Base-by-base conservation (phyloP, 768 basidiomycete species). In the Macrocybe gigantea region DNA sequence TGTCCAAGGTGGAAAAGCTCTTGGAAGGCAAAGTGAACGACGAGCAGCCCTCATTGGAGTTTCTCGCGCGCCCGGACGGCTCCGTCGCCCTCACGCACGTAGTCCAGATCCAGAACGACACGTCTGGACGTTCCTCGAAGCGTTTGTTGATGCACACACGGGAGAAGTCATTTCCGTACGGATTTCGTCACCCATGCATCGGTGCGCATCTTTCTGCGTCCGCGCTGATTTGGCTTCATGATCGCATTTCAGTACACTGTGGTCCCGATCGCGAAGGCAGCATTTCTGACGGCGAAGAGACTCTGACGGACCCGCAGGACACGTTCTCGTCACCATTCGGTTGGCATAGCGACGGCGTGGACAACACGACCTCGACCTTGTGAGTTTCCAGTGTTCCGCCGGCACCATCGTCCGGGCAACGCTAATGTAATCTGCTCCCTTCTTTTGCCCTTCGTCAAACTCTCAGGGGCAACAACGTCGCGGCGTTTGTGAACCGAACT, bases 101-200 rank as follows among this genome's bases (percentile, higher is more conserved):
- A n/a, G 53, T 70, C 8, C 67, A 71, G 38, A 61, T 71, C 15
- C 59, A 60, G 41, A 68, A 69, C 49, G 54, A 62, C 9, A 50
- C 53, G 1, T 55, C 58, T 4, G 60, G 75, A 39, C 72, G 6
- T 83, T 75, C 74, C 73, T 69, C 53, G 77, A 83, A 59, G 80
- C 77, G 0, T 79, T 77, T 49, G 71, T 83, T 39, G 80, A 82
- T 53, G 80, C 77, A 5, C 73, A 75, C 51, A 64, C 72, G 12
- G 75, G 75, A n/a, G 73, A 75, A 31, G 55, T 82, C 33, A 57
- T 78, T 30, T 66, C 71, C 12, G 66, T 78, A 13, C 73, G 33
- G 77, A 83, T 56, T 81, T 78, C 60, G 78, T 74, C 32, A 57
- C 70, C 7, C 59, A 70, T 32, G 70, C 71, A 11, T 63, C 73